Percentiles rank a stretch among this genome's conserved stretches.
phyloP scores from a whole-genome alignment of 2,329 filamentous ascomycete genomes.

The Bipolaris oryzae region DNA sequence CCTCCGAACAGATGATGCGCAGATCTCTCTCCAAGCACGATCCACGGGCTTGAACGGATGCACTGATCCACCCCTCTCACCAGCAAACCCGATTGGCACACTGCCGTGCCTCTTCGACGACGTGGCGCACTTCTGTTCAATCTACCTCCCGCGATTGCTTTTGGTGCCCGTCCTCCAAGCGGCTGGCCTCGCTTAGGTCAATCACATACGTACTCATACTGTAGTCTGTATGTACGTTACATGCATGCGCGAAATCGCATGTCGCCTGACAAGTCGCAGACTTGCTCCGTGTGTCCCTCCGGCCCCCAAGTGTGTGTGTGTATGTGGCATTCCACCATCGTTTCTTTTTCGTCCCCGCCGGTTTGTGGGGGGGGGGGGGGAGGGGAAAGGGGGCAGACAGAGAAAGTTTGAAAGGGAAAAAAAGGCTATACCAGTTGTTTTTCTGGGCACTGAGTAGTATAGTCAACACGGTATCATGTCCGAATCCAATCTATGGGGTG shows the following conservation, averaged over 20 bases:
- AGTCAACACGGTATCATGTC: slow-evolving; percentile 1
- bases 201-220: slow-evolving; percentile 4
- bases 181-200: slow-evolving; percentile 23
- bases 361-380: no score
- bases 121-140: slow-evolving; percentile 8
- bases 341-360: slow-evolving; percentile 12
- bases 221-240: not conserved
- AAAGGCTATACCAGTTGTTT: no score
- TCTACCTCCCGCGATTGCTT: slow-evolving; percentile 13
- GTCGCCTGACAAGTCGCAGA: slow-evolving; percentile 4
- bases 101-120: slow-evolving; percentile 1
- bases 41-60: slow-evolving; percentile 17
- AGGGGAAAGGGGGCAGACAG: no score
- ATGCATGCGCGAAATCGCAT: slow-evolving; percentile 2
- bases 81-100: slow-evolving; percentile 17
- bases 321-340: not conserved
- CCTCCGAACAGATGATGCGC: slow-evolving; percentile 16
- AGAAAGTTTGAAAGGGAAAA: no score
- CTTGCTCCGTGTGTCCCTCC: slow-evolving; percentile 10
- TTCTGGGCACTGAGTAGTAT: not conserved
- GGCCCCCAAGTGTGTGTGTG: not conserved
- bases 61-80: slow-evolving; percentile 11
- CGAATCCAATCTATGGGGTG: not conserved
- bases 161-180: slow-evolving; percentile 13
- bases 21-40: slow-evolving; percentile 19